Base-by-base conservation (phyloP, 352 stramenopile species). In the Thalassiosira hispida region DNA sequence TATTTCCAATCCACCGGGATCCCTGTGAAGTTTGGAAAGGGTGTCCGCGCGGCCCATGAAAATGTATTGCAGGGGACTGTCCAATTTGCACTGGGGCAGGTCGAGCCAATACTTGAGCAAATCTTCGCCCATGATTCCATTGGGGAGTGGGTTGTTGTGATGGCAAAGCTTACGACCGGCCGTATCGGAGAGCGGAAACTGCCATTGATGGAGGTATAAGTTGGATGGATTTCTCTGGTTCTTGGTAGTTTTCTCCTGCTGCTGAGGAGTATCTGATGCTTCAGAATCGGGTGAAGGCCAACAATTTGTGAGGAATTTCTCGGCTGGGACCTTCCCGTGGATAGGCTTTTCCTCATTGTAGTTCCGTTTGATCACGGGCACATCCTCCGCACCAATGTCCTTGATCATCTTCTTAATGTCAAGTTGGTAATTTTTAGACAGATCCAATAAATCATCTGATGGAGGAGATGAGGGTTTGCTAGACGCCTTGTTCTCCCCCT, bases 151-250 rank as follows among this genome's bases (percentile, higher is more conserved):
- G 38, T 74, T 81, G 40, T 76, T 81, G 33, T 89, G 14, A 23
- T 96, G 83, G 63, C 93, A 96, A 47, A 96, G 63, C 68, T 96
- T 96, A 29, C 77, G 68, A 84, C 87, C 68, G n/a, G 85, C 88
- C 25, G 68, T 84, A 12, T 85, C 74, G 25, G 83, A 91, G 20
- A 97, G 75, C 5, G 96, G 95, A 81, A 98, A 98, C 77, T 98
- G 96, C 96, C 96, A 98, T 87, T 98, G 96, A 63, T 98, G 96
- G 73, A 98, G 82, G 70, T 98, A 98, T 51, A 97, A 93, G 47
- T 94, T 91, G 18, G 90, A 83, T 49, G 92, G 92, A 57, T 91
- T 77, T 38, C 79, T 84, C 25, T 72, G 44, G 40, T 49, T 68
- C 31, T 81, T 59, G 2, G 70, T 44, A 23, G 40, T 40, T 49